Evolutionary conservation across 2,329 filamentous ascomycete genomes (phyloP).

Genomic region (Diaporthe velutina): DNA sequence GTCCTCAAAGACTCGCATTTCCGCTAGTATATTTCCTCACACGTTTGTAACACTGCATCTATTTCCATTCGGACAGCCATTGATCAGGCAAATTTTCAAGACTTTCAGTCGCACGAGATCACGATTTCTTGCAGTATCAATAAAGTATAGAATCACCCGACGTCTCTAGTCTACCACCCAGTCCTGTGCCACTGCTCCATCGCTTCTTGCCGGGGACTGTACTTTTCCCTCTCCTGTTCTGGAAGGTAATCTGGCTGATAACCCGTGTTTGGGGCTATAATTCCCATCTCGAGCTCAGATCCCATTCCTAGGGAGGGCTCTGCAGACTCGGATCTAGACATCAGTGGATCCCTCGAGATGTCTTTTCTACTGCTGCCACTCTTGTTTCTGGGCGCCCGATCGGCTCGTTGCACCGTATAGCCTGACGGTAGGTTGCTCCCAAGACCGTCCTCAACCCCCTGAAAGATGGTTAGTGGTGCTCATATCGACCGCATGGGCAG

Average conservation of each 20-base stretch:
- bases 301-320: neutral
- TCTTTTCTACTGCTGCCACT: too few relatives aligned
- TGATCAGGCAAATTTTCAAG: neutral
- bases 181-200: slow-evolving; percentile 1
- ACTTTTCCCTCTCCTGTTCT: neutral
- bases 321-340: neutral
- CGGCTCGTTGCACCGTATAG: neutral
- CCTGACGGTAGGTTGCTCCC: neutral
- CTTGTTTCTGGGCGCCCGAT: too few relatives aligned
- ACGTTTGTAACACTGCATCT: neutral
- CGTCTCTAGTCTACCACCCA: neutral
- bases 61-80: neutral
- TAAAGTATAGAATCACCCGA: neutral
- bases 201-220: neutral
- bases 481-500: neutral
- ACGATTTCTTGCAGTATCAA: neutral
- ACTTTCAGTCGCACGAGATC: neutral
- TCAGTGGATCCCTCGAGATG: neutral
- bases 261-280: neutral
- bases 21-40: neutral
- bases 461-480: neutral
- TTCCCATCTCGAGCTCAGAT: neutral
- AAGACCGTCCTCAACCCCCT: slow-evolving; percentile 1
- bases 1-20: neutral
- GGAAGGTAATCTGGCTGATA: neutral